Conservation (phyloP, 441 rosid genomes). For the Manihot esculenta region DNA sequence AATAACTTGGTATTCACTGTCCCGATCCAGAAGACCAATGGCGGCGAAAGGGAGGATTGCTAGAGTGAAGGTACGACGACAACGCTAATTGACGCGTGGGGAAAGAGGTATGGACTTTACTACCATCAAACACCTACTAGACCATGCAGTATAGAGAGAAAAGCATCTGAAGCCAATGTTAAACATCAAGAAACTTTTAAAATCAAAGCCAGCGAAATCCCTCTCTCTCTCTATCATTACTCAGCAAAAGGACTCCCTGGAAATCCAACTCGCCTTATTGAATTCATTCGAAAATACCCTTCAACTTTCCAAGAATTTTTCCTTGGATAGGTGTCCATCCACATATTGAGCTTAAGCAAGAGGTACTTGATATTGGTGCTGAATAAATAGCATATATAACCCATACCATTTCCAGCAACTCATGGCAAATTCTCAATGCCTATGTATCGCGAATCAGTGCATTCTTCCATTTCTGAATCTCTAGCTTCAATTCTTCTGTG, state of each 20-base stretch:
- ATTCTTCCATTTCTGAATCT: too few species aligned
- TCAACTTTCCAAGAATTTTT: slow-evolving; percentile 58
- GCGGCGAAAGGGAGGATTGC: too few species aligned
- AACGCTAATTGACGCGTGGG: too few species aligned
- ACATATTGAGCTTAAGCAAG: slow-evolving; percentile 71
- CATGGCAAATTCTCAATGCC: too few species aligned
- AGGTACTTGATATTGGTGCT: slow-evolving; percentile 64
- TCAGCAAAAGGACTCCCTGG: slow-evolving; percentile 46
- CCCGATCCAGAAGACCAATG: too few species aligned
- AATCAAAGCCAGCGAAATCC: slow-evolving; percentile 74
- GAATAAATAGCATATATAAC: too few species aligned
- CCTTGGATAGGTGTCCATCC: slow-evolving; percentile 76
- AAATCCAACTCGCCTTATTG: slow-evolving; percentile 70
- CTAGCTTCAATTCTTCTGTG: too few species aligned
- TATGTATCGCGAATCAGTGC: too few species aligned
- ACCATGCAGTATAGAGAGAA: background rate
- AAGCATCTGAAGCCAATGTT: slow-evolving; percentile 68
- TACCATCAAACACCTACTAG: slow-evolving; percentile 44
- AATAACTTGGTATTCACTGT: too few species aligned
- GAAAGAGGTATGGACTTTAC: too few species aligned
- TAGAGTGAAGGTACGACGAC: too few species aligned
- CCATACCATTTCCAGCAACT: too few species aligned
- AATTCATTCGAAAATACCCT: slow-evolving; percentile 56
- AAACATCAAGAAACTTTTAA: slow-evolving; percentile 68
- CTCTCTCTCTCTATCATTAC: slow-evolving; percentile 65